These are phyloP conservation scores for Pittosporum tobira DNA, from an alignment of 129 eudicot genomes.

Conservation along the genomic window DNA sequence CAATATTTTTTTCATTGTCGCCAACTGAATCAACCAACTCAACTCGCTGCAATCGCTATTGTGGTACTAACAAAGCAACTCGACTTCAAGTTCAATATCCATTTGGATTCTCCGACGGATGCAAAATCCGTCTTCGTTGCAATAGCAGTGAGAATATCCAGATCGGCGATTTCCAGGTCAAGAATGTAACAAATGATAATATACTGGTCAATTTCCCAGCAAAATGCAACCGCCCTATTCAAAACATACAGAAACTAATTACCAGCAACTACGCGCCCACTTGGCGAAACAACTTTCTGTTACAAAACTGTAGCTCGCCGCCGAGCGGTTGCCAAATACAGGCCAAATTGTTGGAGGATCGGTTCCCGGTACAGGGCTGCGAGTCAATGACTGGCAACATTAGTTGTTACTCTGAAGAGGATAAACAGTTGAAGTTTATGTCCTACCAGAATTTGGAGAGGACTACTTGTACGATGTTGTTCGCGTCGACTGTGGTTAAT, in stretches of 20 bases:
- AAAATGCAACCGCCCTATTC: constrained; percentile 35
- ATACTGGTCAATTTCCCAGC: constrained; percentile 36
- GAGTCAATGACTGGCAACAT: constrained; percentile 5
- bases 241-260: constrained; percentile 7
- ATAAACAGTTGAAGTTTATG: constrained; percentile 16
- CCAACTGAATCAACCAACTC: constrained; percentile 7
- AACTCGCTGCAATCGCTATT: constrained; percentile 21
- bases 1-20: constrained; percentile 8
- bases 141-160: neutral
- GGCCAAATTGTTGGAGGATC: constrained; percentile 12
- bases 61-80: constrained; percentile 13
- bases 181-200: constrained; percentile 34
- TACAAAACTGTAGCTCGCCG: constrained; percentile 33
- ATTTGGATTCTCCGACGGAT: constrained; percentile 60
- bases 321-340: constrained; percentile 31
- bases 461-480: constrained; percentile 29
- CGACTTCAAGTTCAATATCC: constrained; percentile 41
- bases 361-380: constrained; percentile 22
- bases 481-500: constrained; percentile 42
- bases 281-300: constrained; percentile 36
- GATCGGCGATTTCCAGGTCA: constrained; percentile 21
- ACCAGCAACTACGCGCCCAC: constrained; percentile 33
- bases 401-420: constrained; percentile 39
- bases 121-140: constrained; percentile 42
- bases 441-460: constrained; percentile 3